Evolutionary conservation across 2,329 filamentous ascomycete genomes (phyloP), one percentile per base, ranked within the genome.

Genomic region (Cladobotryum protrusum): DNA sequence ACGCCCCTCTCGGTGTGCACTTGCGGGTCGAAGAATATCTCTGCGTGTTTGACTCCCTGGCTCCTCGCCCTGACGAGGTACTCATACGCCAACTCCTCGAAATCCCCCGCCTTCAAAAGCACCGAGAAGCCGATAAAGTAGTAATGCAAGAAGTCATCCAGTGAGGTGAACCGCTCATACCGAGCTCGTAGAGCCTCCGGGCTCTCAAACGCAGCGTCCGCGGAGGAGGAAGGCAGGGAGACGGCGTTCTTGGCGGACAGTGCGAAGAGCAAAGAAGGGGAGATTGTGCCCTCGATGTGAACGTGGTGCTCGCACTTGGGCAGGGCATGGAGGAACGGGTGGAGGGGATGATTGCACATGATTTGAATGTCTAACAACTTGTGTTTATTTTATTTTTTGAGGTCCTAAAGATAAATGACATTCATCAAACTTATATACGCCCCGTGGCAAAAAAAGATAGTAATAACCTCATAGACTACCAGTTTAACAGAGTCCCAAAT

Each of bases 271-370:
- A 89, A 73, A 49, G 75, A 70, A 1, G 87, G 85, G 37, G 83
- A 82, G 35, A 92, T 75, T 12, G 85, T 84, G 49, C 87, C 87
- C 67, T 91, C 87, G 33, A 92, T 75, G 63, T 92, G 87, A 48
- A 91, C 78, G 68, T 91, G 87, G 62, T 90, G 87, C 65, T 92
- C 87, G 68, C 84, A 87, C 72, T 91, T 91, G 55, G 87, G 87
- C 29, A 91, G 77, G 32, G 76, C 75, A 46, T 71, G 67, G 35
- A 90, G 74, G 63, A 88, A 82, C 39, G 72, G 64, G 67, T 83
- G 81, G 42, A 66, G 55, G 12, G 52, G 48, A 12, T 63, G 61
- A 59, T 78, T 70, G 66, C 80, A 84, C 79, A 83, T 85, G 9
- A n/a, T n/a, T n/a, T n/a, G n/a, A n/a, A n/a, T n/a, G n/a, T n/a